phyloP scores from a whole-genome alignment of 306 rosid species.

The Inga laurina region DNA sequence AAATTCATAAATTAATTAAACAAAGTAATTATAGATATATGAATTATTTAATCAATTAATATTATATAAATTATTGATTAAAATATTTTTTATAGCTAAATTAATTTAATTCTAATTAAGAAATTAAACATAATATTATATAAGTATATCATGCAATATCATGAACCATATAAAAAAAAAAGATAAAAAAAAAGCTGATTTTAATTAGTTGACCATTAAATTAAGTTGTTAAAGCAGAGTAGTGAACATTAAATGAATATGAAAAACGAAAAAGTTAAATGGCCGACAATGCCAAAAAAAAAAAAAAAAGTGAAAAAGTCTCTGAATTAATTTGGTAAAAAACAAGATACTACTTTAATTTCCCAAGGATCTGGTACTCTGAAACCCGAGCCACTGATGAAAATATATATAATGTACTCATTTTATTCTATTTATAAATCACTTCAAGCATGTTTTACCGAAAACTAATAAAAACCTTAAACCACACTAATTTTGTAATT shows the following conservation, averaged over 20 bases:
- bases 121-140: not conserved
- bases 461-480: no score
- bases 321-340: not conserved
- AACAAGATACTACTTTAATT: not conserved
- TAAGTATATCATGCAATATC: not conserved
- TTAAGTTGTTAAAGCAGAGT: not conserved
- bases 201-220: no score
- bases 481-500: no score
- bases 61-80: not conserved
- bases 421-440: no score
- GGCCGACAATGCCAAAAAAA: not conserved
- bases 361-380: not conserved
- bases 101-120: not conserved
- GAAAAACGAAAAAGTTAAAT: not conserved
- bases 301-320: not conserved
- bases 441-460: no score
- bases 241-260: not conserved
- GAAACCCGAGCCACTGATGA: not conserved
- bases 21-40: not conserved
- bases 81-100: not conserved
- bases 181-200: not conserved
- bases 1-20: not conserved
- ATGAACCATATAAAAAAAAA: not conserved
- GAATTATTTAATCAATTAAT: not conserved
- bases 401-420: no score